Conservation (phyloP, 768 basidiomycete genomes). For the Mrakia frigida region DNA sequence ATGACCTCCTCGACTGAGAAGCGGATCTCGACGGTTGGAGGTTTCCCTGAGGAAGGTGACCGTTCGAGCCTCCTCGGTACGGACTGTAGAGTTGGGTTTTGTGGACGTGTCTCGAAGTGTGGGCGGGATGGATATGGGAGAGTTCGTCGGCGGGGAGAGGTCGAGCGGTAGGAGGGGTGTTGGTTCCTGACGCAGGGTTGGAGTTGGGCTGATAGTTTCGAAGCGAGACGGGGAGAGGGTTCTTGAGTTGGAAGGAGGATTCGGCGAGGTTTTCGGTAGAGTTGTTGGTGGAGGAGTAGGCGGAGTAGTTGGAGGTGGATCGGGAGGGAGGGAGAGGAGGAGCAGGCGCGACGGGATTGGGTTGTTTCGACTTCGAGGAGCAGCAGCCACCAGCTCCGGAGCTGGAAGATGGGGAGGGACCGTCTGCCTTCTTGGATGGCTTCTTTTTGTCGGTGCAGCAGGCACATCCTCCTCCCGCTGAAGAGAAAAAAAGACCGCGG, state of each 20-base stretch:
- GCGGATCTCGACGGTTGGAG: slow-evolving; percentile 30
- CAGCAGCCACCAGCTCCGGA: slow-evolving; percentile 10
- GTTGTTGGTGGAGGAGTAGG: neutral
- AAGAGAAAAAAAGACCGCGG: neutral
- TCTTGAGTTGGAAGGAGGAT: neutral
- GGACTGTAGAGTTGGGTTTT: slow-evolving; percentile 44
- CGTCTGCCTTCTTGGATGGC: neutral
- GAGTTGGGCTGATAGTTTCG: neutral
- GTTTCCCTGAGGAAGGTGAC: slow-evolving; percentile 31
- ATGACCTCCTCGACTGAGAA: slow-evolving; percentile 8
- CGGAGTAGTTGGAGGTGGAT: slow-evolving; percentile 8
- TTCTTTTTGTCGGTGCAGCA: slow-evolving; percentile 23
- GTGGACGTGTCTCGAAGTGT: slow-evolving; percentile 42
- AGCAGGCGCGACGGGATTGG: no score
- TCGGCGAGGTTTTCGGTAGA: slow-evolving; percentile 5
- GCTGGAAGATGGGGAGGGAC: neutral
- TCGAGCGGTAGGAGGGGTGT: neutral
- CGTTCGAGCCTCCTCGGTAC: slow-evolving; percentile 32
- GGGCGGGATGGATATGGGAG: slow-evolving; percentile 35
- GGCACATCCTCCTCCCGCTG: slow-evolving; percentile 28
- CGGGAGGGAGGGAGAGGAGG: neutral
- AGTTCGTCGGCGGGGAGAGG: neutral
- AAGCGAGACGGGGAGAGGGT: slow-evolving; percentile 1
- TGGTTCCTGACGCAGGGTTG: neutral
- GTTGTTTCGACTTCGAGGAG: slow-evolving; percentile 13